Evolutionary conservation across 306 rosid species (phyloP).

Genomic region (Casuarina equisetifolia): DNA sequence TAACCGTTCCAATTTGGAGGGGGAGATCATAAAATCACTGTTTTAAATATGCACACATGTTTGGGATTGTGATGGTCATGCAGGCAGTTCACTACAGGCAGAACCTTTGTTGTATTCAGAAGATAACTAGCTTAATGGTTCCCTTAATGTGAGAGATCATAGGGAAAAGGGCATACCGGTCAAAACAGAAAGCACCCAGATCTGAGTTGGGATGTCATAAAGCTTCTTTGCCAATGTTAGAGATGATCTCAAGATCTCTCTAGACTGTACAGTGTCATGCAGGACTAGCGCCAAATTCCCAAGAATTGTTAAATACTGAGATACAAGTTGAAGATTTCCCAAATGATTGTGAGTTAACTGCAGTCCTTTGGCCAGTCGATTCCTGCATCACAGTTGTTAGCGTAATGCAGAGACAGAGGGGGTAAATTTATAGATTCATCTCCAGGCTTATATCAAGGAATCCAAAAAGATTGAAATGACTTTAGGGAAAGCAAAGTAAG

Average conservation of each 20-base stretch:
- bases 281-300: constrained; percentile 92
- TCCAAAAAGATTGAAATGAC: background rate
- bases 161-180: constrained; percentile 53
- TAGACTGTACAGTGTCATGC: constrained; percentile 84
- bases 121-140: background rate
- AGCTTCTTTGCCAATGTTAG: constrained; percentile 96
- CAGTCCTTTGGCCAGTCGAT: constrained; percentile 91
- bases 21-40: background rate
- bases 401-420: constrained; percentile 23
- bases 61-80: background rate
- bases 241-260: constrained; percentile 94
- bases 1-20: background rate
- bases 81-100: background rate
- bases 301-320: constrained; percentile 90
- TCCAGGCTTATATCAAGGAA: background rate
- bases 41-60: background rate
- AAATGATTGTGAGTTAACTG: constrained; percentile 83
- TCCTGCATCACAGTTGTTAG: constrained; percentile 53
- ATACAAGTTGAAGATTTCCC: constrained; percentile 95
- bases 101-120: constrained; percentile 12
- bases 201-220: constrained; percentile 89
- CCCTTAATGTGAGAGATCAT: constrained; percentile 2
- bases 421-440: background rate
- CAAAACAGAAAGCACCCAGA: constrained; percentile 92
- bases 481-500: background rate